Percentiles rank a stretch among this genome's conserved stretches.
Conservation (phyloP, 2,329 filamentous ascomycete genomes). For the Chaetothyriales sp. region DNA sequence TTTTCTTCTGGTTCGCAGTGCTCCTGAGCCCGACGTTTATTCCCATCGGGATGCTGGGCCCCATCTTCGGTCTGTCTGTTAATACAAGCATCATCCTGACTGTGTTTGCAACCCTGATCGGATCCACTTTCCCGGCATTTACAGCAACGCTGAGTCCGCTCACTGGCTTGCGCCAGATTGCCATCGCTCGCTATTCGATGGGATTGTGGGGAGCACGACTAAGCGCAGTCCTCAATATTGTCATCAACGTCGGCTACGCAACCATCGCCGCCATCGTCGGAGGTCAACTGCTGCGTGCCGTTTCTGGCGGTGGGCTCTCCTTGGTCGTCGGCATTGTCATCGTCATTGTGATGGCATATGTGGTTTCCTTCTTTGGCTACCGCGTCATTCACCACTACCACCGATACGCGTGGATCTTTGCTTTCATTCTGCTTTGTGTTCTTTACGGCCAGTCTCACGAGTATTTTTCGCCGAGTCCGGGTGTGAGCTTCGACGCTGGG, state of each 20-base stretch:
- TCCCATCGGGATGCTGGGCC: conserved; percentile 16
- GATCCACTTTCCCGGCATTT: conserved; percentile 7
- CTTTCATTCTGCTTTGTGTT: conserved; percentile 11
- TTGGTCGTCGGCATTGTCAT: conserved; percentile 20
- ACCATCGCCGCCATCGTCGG: conserved; percentile 20
- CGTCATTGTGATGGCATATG: conserved; percentile 13
- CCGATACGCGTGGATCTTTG: conserved; percentile 18
- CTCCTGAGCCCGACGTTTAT: conserved; percentile 11
- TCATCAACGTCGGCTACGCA: conserved; percentile 17
- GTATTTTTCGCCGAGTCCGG: conserved; percentile 4
- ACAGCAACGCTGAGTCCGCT: conserved; percentile 2
- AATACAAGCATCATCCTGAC: conserved; percentile 10
- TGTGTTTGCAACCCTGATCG: conserved; percentile 10
- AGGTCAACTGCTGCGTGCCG: conserved; percentile 20
- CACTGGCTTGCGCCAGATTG: conserved; percentile 18
- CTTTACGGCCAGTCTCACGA: conserved; percentile 2
- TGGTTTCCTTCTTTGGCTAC: conserved; percentile 17
- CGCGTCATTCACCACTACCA: conserved; percentile 18
- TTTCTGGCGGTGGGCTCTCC: conserved; percentile 19
- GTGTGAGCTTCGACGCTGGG: conserved; percentile 10
- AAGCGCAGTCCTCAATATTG: conserved; percentile 15
- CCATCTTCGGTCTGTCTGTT: conserved; percentile 16
- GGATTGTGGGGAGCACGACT: conserved; percentile 17
- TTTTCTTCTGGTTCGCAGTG: conserved; percentile 18
- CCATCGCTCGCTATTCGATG: conserved; percentile 16